Base-by-base conservation (phyloP, 2,329 filamentous ascomycete species). In the Eutypa lata region DNA sequence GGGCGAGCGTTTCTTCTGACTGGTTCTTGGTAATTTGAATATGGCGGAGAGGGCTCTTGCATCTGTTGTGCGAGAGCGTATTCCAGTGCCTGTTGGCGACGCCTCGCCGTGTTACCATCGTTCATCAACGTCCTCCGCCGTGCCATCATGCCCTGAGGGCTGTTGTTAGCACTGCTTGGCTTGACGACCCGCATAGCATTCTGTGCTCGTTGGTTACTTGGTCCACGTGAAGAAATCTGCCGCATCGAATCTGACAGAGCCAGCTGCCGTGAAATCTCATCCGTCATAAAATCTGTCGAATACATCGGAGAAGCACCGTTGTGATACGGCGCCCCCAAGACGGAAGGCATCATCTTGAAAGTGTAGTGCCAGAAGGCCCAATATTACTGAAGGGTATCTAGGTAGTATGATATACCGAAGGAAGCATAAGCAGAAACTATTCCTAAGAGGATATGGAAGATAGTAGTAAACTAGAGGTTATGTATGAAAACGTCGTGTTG, bases 111-210 rank as follows among this genome's bases (percentile, higher is more conserved):
- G 57, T 68, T 71, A 54, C 68, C 66, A 57, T 84, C 76, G 64
- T 79, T 75, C 68, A 83, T 76, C 55, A 83, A 67, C 2, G 82
- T 84, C 65, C 79, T 82, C 65, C 84, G 76, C 59, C 82, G 73
- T 53, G 73, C 71, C 60, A 77, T 71, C 58, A 74, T 67, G 18
- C 76, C 75, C 60, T 83, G 78, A 14, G 87, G 87, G 68, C 87
- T 90, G 70, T 82, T 89, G 74, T 77, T 88, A 58, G 85, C 80
- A 68, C 86, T 89, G 58, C 73, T 80, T 14, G 86, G 83, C 69
- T 90, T 90, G 52, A 71, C 72, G 38, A 90, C 75, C 55, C 86
- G 78, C 80, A 82, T 84, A 53, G 73, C 71, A 54, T 71, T 73
- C 60, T 71, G 74, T 48, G 68, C 71, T 63, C 75, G 78, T 67